Conservation (phyloP, 805 yeast genomes). For the Wickerhamiella australiensis region DNA sequence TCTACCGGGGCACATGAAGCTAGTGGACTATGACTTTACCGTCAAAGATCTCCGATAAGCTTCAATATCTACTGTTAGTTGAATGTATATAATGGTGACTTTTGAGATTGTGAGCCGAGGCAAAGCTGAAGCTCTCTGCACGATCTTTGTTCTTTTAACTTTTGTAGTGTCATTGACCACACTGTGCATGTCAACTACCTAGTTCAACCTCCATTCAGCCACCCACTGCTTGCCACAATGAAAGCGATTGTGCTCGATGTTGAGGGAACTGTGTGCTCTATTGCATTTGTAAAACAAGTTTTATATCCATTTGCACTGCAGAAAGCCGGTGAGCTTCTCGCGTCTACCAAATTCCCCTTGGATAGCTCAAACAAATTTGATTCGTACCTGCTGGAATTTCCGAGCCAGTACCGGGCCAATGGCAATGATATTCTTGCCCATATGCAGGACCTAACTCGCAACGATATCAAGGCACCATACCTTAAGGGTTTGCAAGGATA, state of each 20-base stretch:
- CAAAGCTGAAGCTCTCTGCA: too few species aligned
- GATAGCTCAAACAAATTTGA: slow-evolving; percentile 19
- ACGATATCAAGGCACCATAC: slow-evolving; percentile 65
- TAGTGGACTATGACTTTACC: slow-evolving; percentile 17
- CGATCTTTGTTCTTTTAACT: too few species aligned
- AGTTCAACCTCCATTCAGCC: too few species aligned
- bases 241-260: slow-evolving; percentile 46
- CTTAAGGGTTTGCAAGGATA: slow-evolving; percentile 73
- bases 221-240: background rate
- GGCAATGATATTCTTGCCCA: slow-evolving; percentile 33
- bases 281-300: slow-evolving; percentile 69
- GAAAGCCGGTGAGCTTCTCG: slow-evolving; percentile 21
- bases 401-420: slow-evolving; percentile 27
- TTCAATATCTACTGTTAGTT: too few species aligned
- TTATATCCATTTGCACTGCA: slow-evolving; percentile 58
- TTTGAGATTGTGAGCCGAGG: too few species aligned
- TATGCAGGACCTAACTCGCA: slow-evolving; percentile 44
- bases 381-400: slow-evolving; percentile 37
- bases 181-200: too few species aligned
- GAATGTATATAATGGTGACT: too few species aligned
- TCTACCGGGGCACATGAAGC: slow-evolving; percentile 18
- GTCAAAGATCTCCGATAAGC: slow-evolving; percentile 38
- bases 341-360: slow-evolving; percentile 23
- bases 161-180: too few species aligned
- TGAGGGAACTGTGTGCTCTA: slow-evolving; percentile 91